Conservation (phyloP, 2,329 filamentous ascomycete genomes). For the Arthrobotrys pseudoclavata region DNA sequence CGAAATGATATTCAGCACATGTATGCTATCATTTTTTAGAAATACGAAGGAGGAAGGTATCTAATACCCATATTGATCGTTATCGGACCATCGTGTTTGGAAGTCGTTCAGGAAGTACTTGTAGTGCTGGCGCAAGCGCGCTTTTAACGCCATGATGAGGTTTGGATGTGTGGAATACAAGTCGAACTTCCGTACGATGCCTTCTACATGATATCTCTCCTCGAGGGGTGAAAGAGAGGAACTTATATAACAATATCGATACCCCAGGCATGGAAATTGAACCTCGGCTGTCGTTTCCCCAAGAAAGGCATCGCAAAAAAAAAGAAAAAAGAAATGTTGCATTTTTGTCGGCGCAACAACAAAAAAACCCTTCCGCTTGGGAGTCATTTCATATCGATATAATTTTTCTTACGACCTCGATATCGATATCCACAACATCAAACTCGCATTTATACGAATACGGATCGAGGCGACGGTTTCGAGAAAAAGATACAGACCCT, state of each 20-base stretch:
- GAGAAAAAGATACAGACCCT: slow-evolving; percentile 18
- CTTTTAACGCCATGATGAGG: slow-evolving; percentile 69
- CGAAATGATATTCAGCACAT: background rate
- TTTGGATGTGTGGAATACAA: background rate
- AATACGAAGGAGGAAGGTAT: slow-evolving; percentile 19
- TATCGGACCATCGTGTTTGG: slow-evolving; percentile 81
- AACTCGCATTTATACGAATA: background rate
- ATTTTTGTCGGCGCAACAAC: slow-evolving; percentile 57
- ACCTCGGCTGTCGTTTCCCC: slow-evolving; percentile 29
- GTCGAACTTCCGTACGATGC: background rate
- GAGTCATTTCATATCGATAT: background rate
- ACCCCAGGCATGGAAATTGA: background rate
- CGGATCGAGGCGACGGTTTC: background rate
- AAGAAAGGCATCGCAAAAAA: background rate
- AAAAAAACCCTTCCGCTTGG: background rate
- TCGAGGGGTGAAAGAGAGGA: background rate
- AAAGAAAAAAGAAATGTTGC: slow-evolving; percentile 43
- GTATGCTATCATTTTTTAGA: too few relatives aligned
- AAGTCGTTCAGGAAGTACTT: slow-evolving; percentile 80
- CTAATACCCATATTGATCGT: slow-evolving; percentile 59
- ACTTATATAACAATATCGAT: background rate
- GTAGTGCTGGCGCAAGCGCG: slow-evolving; percentile 79
- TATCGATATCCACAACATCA: background rate
- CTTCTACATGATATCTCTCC: background rate
- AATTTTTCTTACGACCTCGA: background rate